phyloP scores from a whole-genome alignment of 257 asterid species.

The Solanum dulcamara region DNA sequence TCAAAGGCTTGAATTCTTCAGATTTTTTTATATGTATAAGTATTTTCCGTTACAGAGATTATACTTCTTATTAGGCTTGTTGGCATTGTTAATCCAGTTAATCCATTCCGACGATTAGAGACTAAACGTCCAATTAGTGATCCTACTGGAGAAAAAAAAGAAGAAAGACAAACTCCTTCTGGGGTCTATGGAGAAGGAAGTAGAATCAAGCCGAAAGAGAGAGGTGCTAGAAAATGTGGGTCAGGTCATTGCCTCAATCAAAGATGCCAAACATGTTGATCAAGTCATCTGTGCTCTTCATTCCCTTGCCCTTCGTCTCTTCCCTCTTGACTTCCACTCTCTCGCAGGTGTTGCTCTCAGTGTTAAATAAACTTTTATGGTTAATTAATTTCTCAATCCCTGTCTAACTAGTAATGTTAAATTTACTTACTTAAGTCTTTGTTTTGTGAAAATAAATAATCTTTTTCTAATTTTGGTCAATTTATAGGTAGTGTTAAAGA shows the following conservation, averaged over 20 bases:
- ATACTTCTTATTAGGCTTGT: background rate
- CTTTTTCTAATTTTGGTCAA: background rate
- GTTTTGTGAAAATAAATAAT: background rate
- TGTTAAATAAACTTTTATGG: background rate
- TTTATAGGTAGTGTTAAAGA: slow-evolving; percentile 49
- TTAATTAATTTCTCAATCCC: background rate
- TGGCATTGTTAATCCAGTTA: background rate
- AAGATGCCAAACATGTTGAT: slow-evolving; percentile 51
- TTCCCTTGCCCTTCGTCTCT: slow-evolving; percentile 60
- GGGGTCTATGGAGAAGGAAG: slow-evolving; percentile 18
- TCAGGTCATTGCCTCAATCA: slow-evolving; percentile 35
- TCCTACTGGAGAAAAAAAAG: background rate
- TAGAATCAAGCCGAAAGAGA: slow-evolving; percentile 11
- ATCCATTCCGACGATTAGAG: background rate
- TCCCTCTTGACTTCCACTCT: slow-evolving; percentile 34
- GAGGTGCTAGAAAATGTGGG: slow-evolving; percentile 50
- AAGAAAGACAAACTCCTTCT: background rate
- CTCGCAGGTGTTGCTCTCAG: slow-evolving; percentile 26
- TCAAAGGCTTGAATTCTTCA: too few relatives aligned
- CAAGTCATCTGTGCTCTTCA: slow-evolving; percentile 59
- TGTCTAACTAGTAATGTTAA: background rate
- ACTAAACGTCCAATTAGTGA: background rate
- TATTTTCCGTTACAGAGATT: background rate
- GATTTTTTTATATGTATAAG: background rate
- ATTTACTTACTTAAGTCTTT: background rate